Evolutionary conservation across 805 yeast species (phyloP), one percentile per base, ranked within the genome.

Genomic region (Lachancea thermotolerans): DNA sequence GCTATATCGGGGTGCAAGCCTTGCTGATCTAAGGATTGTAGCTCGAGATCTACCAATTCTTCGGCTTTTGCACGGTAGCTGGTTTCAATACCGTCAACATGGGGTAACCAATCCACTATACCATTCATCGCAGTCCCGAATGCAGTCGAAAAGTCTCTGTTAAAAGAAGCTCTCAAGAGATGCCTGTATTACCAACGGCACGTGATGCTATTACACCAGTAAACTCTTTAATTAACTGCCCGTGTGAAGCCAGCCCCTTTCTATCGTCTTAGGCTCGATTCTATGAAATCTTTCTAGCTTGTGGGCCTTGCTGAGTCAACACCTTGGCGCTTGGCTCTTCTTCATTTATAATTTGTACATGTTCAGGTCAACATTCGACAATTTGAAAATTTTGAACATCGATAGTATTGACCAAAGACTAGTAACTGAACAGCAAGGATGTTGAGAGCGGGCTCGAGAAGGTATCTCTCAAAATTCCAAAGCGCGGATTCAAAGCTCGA

Each of bases 361-460:
- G 25, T 21, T 21, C 25, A 21, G 25, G 7, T 21, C 25, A 4
- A 21, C 7, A 4, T 21, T 4, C 25, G 7, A 21, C 25, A 21
- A 30, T 30, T 30, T 30, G 37, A 34, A 34, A 34, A 34, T 34
- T 34, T 34, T 34, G 12, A 15, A 17, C 37, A n/a, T 21, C 7
- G 25, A 21, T 7, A 4, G 7, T 21, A 4, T 21, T 21, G 25
- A 21, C 4, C 25, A 21, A 21, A 21, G 25, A 21, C 25, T 21
- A 21, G 25, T 4, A 21, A 21, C 10, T 34, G 12, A 15, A 17
- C 37, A n/a, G 8, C 11, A 5, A 29, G 9, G 33, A 44, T 65
- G 65, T 8, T 65, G 62, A 32, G 69, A 53, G 17, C 69, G 62
- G 10, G 60, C 59, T 51, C 51, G 40, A 51, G 44, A 36, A 50